Conservation (phyloP, 331 rosid genomes). For the Pyracantha coccinea region DNA sequence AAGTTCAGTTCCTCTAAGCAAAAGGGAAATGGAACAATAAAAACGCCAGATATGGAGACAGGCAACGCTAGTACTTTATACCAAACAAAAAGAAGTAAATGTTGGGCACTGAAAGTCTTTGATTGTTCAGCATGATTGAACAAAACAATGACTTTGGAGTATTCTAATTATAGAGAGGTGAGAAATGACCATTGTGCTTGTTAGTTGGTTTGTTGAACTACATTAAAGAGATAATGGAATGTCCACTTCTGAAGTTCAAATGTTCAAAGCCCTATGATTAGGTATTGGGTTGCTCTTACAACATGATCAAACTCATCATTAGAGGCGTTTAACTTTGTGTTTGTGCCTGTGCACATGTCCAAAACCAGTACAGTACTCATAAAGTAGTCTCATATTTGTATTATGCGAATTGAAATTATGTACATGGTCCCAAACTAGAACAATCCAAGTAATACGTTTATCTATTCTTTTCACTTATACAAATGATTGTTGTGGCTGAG, state of each 20-base stretch:
- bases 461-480: neutral
- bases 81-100: neutral
- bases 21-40: neutral
- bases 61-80: neutral
- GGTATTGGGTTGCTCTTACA: neutral
- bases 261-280: neutral
- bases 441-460: neutral
- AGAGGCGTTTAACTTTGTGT: neutral
- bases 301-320: neutral
- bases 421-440: neutral
- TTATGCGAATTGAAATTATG: neutral
- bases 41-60: neutral
- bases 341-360: neutral
- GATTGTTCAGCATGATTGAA: conserved; percentile 5
- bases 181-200: neutral
- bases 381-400: neutral
- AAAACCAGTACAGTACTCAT: neutral
- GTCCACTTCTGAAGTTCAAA: neutral
- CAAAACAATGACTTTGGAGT: neutral
- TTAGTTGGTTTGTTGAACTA: neutral
- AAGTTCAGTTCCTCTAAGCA: neutral
- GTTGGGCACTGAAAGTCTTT: neutral
- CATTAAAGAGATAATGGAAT: neutral
- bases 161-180: neutral
- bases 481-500: neutral